Conservation (phyloP, 345 rosid species). For the Lumnitzera racemosa region DNA sequence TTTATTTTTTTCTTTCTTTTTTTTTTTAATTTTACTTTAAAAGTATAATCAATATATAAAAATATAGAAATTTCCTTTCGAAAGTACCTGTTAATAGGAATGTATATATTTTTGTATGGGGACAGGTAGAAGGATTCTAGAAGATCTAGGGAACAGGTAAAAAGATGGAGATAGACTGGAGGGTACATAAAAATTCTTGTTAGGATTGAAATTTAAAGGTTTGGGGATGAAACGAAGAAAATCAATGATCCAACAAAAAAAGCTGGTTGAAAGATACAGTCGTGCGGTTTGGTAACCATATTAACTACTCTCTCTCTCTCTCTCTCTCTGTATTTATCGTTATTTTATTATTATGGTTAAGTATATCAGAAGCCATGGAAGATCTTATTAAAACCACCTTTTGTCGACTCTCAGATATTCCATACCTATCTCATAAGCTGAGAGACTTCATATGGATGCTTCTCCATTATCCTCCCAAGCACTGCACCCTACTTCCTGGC, state of each 20-base stretch:
- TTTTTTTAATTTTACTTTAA: too few species aligned
- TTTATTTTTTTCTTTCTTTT: too few species aligned
- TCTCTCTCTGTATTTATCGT: slow-evolving; percentile 1
- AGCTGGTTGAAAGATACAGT: slow-evolving; percentile 24
- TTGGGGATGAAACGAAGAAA: slow-evolving; percentile 7
- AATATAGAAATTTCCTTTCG: too few species aligned
- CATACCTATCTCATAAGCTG: neutral
- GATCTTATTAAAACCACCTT: neutral
- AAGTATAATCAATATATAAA: too few species aligned
- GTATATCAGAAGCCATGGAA: neutral
- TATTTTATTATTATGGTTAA: neutral
- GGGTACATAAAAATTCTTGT: slow-evolving; percentile 12
- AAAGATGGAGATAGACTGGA: neutral
- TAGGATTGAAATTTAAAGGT: slow-evolving; percentile 50
- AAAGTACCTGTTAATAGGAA: too few species aligned
- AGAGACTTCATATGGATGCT: too few species aligned
- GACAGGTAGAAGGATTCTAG: too few species aligned
- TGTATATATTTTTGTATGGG: too few species aligned
- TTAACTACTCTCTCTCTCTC: slow-evolving; percentile 40
- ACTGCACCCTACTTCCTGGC: too few species aligned
- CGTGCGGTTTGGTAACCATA: slow-evolving; percentile 54
- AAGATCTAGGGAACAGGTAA: too few species aligned
- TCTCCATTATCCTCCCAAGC: too few species aligned
- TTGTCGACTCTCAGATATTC: neutral
- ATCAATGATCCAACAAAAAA: slow-evolving; percentile 17